phyloP scores from a whole-genome alignment of 371 early-diverging fungal genomes.

The Entomophthora muscae region DNA sequence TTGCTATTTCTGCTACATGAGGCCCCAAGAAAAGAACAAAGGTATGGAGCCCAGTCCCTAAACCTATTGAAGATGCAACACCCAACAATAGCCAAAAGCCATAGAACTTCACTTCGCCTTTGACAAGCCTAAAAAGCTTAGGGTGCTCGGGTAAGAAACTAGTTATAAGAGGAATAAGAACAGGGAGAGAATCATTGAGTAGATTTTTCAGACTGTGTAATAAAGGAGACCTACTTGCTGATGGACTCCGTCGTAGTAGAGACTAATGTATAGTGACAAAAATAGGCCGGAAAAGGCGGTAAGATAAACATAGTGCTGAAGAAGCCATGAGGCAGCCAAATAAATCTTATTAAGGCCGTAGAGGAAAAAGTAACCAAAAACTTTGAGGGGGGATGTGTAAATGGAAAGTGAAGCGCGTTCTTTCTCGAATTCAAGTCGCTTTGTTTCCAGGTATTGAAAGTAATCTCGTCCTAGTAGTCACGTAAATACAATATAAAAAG shows the following conservation, averaged over 20 bases:
- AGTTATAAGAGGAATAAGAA: not conserved
- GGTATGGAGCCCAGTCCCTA: slow-evolving; percentile 85
- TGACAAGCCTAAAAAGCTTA: not conserved
- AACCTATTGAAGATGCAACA: slow-evolving; percentile 71
- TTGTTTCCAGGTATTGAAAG: not conserved
- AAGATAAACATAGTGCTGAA: not conserved
- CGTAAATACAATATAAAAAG: not conserved
- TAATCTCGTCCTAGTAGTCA: not conserved
- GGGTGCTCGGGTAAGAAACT: not conserved
- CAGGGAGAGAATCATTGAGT: not conserved
- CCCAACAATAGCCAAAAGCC: slow-evolving; percentile 75
- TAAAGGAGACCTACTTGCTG: slow-evolving; percentile 12
- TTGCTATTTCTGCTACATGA: slow-evolving; percentile 65
- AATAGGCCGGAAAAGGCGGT: not conserved
- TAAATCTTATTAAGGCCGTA: slow-evolving; percentile 6
- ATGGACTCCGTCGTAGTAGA: slow-evolving; percentile 7
- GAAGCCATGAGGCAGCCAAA: not conserved
- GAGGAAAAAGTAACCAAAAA: slow-evolving; percentile 6
- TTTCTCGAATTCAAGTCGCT: not conserved
- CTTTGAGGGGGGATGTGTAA: slow-evolving; percentile 7
- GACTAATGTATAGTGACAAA: not conserved
- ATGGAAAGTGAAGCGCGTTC: slow-evolving; percentile 4
- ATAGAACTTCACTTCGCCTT: slow-evolving; percentile 26
- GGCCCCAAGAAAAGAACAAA: slow-evolving; percentile 84
- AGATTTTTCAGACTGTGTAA: slow-evolving; percentile 2